Evolutionary conservation across 306 rosid species (phyloP), one percentile per base, ranked within the genome.

Genomic region (Medicago truncatula): DNA sequence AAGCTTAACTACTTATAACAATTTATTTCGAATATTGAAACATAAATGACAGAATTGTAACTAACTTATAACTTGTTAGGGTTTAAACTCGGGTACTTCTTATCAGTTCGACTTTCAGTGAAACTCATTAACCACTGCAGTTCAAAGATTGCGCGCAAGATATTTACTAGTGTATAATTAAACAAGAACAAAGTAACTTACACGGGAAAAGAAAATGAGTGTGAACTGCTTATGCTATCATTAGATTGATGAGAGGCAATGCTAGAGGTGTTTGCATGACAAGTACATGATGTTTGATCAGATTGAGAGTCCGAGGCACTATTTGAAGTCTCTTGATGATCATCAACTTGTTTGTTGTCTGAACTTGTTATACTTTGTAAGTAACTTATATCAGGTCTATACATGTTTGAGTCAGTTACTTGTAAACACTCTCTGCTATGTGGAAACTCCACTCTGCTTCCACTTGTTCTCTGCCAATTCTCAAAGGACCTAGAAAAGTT

Each of bases 141-240:
- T 28, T 28, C 31, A 3, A 28, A 3, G 31, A 34, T 34, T 34
- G 38, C 7, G 38, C 38, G 7, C 38, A 34, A 44, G 50, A 44
- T 44, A 10, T 44, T 2, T 44, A 11, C 50, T 46, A 20, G n/a
- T 64, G 41, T 17, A 66, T 18, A 20, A 17, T 62, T 38, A 76
- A 39, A 21, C 15, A 16, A 67, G 17, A 43, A 67, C 7, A 21
- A 20, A 25, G 15, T 74, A 77, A 38, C 9, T 84, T 89, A 93
- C 98, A 82, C 56, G 15, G 97, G 98, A 80, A 93, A 93, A 12
- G 97, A 72, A 64, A 93, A 93, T 25, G 98, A 91, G 7, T 78
- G 85, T 0, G 91, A 75, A 70, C 97, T 93, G 75, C 89, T 84
- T 14, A 85, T 78, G 89, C 97, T 93, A 83, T 88, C 81, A 76